Evolutionary conservation across 2,329 filamentous ascomycete genomes (phyloP).

Genomic region (Pseudogymnoascus sp.): DNA sequence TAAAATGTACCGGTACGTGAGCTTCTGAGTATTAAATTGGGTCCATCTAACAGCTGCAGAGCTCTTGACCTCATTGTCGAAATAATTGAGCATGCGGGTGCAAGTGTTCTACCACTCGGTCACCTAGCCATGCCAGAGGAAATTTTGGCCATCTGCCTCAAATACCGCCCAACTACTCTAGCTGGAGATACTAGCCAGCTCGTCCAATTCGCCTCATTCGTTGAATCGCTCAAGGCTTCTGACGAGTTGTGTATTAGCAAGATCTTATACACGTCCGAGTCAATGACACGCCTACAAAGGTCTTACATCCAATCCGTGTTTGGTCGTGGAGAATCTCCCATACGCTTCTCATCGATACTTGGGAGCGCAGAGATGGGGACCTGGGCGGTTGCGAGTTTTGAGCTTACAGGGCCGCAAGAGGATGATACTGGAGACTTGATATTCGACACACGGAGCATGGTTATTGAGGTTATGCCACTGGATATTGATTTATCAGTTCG

Average conservation of each 20-base stretch:
- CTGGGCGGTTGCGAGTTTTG: not conserved
- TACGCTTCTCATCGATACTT: not conserved
- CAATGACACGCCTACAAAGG: not conserved
- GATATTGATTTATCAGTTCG: not conserved
- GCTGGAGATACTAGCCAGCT: not conserved
- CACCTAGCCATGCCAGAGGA: not conserved
- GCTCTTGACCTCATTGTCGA: not conserved
- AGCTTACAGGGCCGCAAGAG: not conserved
- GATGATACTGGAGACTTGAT: slow-evolving; percentile 4
- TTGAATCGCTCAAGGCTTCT: not conserved
- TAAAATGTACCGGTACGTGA: not conserved
- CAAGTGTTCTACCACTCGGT: not conserved
- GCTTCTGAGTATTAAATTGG: too few species aligned
- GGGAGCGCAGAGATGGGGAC: slow-evolving; percentile 3
- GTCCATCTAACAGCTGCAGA: not conserved
- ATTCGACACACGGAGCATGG: not conserved
- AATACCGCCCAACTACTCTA: not conserved
- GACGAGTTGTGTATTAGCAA: not conserved
- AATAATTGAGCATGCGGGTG: not conserved
- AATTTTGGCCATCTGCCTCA: not conserved
- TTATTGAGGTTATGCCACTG: slow-evolving; percentile 1
- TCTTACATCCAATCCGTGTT: not conserved
- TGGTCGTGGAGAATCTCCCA: not conserved
- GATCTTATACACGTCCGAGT: not conserved
- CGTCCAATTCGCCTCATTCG: not conserved